phyloP scores from a whole-genome alignment of 176 grass and related monocot genomes.

The Oryza coarctata region DNA sequence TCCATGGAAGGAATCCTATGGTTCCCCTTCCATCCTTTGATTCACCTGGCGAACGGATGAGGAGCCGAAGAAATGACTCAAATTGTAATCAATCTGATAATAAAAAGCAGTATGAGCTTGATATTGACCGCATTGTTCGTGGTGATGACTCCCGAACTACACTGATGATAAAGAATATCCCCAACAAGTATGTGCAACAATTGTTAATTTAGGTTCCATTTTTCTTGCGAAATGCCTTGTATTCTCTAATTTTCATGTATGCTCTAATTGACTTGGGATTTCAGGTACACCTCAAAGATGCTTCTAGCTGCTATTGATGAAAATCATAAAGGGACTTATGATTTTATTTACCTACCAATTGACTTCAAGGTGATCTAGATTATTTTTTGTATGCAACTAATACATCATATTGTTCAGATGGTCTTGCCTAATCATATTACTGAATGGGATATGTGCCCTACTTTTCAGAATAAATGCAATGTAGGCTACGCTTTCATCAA shows the following conservation, averaged over 20 bases:
- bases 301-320: slow-evolving; percentile 95
- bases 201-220: slow-evolving; percentile 13
- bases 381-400: neutral
- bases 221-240: slow-evolving; percentile 7
- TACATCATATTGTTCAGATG: neutral
- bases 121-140: slow-evolving; percentile 77
- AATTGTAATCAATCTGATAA: slow-evolving; percentile 74
- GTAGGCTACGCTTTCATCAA: slow-evolving; percentile 98
- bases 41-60: slow-evolving; percentile 62
- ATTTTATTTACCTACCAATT: slow-evolving; percentile 96
- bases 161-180: slow-evolving; percentile 97
- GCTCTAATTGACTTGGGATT: slow-evolving; percentile 14
- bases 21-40: slow-evolving; percentile 57
- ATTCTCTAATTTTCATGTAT: neutral
- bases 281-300: slow-evolving; percentile 98
- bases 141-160: slow-evolving; percentile 80
- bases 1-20: slow-evolving; percentile 77
- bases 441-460: slow-evolving; percentile 5
- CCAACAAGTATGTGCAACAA: slow-evolving; percentile 71
- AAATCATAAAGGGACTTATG: slow-evolving; percentile 81
- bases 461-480: slow-evolving; percentile 94
- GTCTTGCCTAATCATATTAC: slow-evolving; percentile 1
- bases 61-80: slow-evolving; percentile 66
- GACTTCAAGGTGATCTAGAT: slow-evolving; percentile 82
- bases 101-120: slow-evolving; percentile 90